Base-by-base conservation (phyloP, 208 protist genomes). In the Porcisia hertigi region DNA sequence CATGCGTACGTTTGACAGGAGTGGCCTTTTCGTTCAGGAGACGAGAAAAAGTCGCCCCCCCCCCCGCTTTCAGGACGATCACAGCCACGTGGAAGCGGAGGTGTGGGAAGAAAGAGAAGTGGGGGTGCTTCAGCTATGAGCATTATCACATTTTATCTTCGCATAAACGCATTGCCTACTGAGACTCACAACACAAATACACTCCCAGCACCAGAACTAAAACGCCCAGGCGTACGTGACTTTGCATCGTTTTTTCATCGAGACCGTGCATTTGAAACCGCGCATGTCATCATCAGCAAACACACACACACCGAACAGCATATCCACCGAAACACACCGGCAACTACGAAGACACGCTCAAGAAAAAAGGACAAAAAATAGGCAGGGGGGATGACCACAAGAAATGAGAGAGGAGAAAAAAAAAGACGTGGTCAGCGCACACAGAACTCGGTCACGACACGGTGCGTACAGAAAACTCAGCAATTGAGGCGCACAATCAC, bases 261-360 rank as follows among this genome's bases (percentile, higher is more conserved):
- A 30, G 30, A 30, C 30, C 30, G 30, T 30, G 30, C 30, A 30
- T 30, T 30, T 30, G 30, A 30, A 30, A 30, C 30, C 30, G 14
- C 16, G 57, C 57, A 60, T 34, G 36, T 34, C 30, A 14, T 18
- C 60, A 65, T 14, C 4, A 7, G 52, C 64, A 49, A 18, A 49
- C 64, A 69, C 64, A 60, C 57, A 60, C 57, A 60, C 57, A 60
- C 57, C 0, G 16, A n/a, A 60, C 57, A 30, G 25, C 57, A 60
- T 30, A 23, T 23, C 5, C 57, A 60, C 57, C 14, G 9, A 60
- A 9, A 30, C 23, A 23, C 7, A 12, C 57, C 23, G 5, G 57
- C 14, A 23, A 11, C 20, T 7, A 20, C 20, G 57, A 52, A 52
- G 47, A 52, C 47, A 14, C 47, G 47, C 47, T 14, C 5, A 52